Conservation (phyloP, 495 filamentous ascomycete species). For the Xylaria scruposa region DNA sequence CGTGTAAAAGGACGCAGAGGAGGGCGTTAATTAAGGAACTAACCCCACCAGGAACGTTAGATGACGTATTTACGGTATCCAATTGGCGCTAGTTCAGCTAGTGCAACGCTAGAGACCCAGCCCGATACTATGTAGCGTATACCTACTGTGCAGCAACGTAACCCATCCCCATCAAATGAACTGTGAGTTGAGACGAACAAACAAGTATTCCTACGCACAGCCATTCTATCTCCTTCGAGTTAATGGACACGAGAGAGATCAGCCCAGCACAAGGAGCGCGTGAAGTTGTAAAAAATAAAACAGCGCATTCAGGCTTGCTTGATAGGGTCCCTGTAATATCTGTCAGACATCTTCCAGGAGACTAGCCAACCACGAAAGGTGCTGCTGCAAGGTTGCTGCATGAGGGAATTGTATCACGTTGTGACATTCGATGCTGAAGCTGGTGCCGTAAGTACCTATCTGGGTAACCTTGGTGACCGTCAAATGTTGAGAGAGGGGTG, state of each 20-base stretch:
- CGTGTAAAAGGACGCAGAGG: background rate
- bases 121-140: background rate
- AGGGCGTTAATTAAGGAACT: background rate
- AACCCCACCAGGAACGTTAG: background rate
- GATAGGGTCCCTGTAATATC: background rate
- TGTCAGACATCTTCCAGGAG: conserved; percentile 11
- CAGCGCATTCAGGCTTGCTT: background rate
- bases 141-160: conserved; percentile 12
- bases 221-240: too few species aligned
- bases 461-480: background rate
- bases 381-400: conserved; percentile 21
- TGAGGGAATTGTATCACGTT: conserved; percentile 26
- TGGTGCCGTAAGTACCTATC: background rate
- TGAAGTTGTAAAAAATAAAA: background rate
- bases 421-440: conserved; percentile 13
- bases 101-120: background rate
- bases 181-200: background rate
- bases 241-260: background rate
- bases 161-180: background rate
- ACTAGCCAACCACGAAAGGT: conserved; percentile 4
- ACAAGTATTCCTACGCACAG: background rate
- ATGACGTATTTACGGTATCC: conserved; percentile 10
- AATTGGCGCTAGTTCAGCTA: background rate
- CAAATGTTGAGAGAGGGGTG: background rate
- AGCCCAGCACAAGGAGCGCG: background rate